Evolutionary conservation across 78 protist genomes (phyloP), one percentile per base, ranked within the genome.

Genomic region (Emiliania huxleyi): DNA sequence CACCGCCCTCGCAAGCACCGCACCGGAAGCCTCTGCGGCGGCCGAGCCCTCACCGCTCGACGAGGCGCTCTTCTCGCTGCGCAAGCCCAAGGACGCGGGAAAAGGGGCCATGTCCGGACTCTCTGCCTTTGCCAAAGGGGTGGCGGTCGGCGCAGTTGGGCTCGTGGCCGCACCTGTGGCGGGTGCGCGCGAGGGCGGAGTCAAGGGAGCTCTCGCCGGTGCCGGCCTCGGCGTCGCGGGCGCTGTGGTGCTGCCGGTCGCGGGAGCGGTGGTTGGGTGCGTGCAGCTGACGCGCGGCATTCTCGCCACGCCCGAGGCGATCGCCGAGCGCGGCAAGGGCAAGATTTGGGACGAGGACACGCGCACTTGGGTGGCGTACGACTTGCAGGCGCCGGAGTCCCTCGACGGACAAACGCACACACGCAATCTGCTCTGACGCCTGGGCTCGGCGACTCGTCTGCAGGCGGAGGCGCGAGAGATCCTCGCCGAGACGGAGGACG

Each of bases 101-200:
- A 11, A 71, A 2, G 91, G 91, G 0, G 46, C 73, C 18, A 2
- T 21, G 48, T 23, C 40, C 5, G 91, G n/a, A 0, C 21, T 52
- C 22, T 37, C 35, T 44, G 0, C 29, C 44, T 29, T 49, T 1
- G 21, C 21, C n/a, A 87, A 87, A 19, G 91, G 91, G 18, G 91
- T 52, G 43, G 8, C n/a, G 1, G 49, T 25, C 0, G 91, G 91
- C 1, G 77, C 33, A 2, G 73, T 29, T 35, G 91, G 77, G 11
- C 73, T 87, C 6, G 75, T 87, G 25, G 91, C 73, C 37, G 91
- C 91, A 43, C 91, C 91, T 0, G 49, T 87, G 33, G 12, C 42
- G 19, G 91, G 91, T 25, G 91, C 91, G 69, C 69, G 42, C 6
- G 46, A 52, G 45, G 45, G 18, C 48, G 91, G 91, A 1, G 45